phyloP scores from a whole-genome alignment of 192 early-diverging fungal species.

The Backusella macrospora region DNA sequence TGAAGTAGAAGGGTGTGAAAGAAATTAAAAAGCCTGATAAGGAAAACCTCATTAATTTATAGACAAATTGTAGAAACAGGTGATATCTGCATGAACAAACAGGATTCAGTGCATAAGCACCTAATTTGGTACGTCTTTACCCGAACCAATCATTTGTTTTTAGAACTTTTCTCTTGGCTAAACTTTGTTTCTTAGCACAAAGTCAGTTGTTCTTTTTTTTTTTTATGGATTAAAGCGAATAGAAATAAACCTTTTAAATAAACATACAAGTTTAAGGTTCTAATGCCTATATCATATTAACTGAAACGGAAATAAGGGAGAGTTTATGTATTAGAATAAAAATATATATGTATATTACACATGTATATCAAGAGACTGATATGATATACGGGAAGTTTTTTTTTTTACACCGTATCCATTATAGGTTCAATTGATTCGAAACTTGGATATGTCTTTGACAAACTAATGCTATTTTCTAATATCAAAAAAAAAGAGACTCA shows the following conservation, averaged over 20 bases:
- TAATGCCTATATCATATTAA: background rate
- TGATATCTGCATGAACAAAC: slow-evolving; percentile 2
- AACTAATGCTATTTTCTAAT: background rate
- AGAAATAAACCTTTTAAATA: background rate
- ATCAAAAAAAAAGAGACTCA: background rate
- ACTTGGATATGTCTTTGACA: background rate
- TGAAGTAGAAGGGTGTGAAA: too few relatives aligned
- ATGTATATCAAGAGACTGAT: too few relatives aligned
- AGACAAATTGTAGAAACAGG: slow-evolving; percentile 8
- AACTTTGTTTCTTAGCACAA: slow-evolving; percentile 1
- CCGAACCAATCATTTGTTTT: slow-evolving; percentile 3
- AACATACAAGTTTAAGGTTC: background rate
- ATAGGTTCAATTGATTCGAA: background rate
- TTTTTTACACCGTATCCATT: background rate
- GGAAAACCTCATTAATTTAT: background rate
- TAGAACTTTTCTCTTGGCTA: background rate
- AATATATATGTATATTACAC: background rate
- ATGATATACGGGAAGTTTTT: background rate
- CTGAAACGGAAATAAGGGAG: background rate
- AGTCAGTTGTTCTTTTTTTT: slow-evolving; percentile 9
- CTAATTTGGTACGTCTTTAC: background rate
- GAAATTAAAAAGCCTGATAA: background rate
- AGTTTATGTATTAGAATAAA: background rate
- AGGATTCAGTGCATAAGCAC: background rate
- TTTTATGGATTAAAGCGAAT: slow-evolving; percentile 4